These are phyloP conservation scores for Pouteria campechiana DNA, from an alignment of 179 eudicot genomes.

Conservation along the genomic window DNA sequence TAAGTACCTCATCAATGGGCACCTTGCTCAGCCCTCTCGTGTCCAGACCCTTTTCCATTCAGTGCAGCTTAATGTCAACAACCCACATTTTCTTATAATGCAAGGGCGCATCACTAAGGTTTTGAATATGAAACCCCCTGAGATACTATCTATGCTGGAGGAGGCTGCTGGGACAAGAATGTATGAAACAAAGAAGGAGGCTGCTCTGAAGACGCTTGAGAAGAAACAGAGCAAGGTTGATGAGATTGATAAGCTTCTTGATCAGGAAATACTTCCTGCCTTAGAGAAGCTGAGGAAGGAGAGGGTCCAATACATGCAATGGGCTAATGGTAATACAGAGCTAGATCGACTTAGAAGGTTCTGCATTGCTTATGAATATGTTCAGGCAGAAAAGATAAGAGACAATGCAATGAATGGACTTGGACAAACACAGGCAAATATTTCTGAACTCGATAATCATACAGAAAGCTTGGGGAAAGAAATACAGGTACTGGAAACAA, in stretches of 20 bases:
- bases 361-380: constrained; percentile 90
- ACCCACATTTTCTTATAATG: constrained; percentile 97
- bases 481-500: constrained; percentile 64
- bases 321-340: constrained; percentile 94
- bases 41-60: constrained; percentile 98
- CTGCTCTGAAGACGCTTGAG: constrained; percentile 89
- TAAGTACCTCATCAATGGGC: constrained; percentile 92
- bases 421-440: constrained; percentile 47
- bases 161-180: constrained; percentile 99
- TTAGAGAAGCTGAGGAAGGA: constrained; percentile 90
- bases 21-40: constrained; percentile 94
- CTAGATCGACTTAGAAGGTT: constrained; percentile 80
- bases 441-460: constrained; percentile 43
- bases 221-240: constrained; percentile 93
- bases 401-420: constrained; percentile 60
- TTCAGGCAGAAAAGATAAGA: constrained; percentile 71
- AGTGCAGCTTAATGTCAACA: constrained; percentile 94
- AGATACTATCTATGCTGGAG: constrained; percentile 96
- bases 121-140: constrained; percentile 97
- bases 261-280: constrained; percentile 92
- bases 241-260: constrained; percentile 96
- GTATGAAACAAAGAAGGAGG: constrained; percentile 97
- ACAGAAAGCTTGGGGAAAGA: constrained; percentile 36
- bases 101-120: constrained; percentile 99
- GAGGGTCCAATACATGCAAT: constrained; percentile 91